Evolutionary conservation across 75 land plant species (phyloP), one percentile per base, ranked within the genome.

Genomic region (Pinus tabuliformis): DNA sequence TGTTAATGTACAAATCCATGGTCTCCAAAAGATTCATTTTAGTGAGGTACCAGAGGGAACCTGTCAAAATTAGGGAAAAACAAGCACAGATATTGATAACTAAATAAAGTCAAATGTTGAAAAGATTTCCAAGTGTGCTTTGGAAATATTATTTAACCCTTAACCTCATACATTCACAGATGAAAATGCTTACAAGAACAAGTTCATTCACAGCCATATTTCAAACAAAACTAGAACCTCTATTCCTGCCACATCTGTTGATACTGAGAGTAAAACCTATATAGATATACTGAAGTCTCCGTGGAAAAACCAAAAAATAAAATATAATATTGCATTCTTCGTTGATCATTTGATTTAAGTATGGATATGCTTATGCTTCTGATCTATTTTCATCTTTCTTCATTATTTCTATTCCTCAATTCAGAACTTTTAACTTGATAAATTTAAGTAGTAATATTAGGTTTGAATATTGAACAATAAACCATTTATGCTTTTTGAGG

Each of bases 151-250:
- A 5, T 33, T 17, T 30, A 36, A 64, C 28, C 65, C 65, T 63
- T 28, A 63, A 63, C 65, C 13, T 30, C 65, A 63, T 63, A 26
- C 17, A 63, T 28, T 63, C 17, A 63, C 5, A 26, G 65, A 28
- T 15, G 33, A 63, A 63, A 15, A 63, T 63, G 33, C 68, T 64
- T 33, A 33, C 68, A 64, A 64, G 17, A 33, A 64, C 68, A 64
- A 64, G 42, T 5, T 64, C 68, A 33, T 33, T 6, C 36, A 64
- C 39, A 64, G 39, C 18, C 18, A 30, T 33, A 33, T 20, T 33
- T 64, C 18, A 64, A 64, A 64, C 16, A 1, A 30, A 64, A 33
- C 5, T 33, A 64, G 68, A 6, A 33, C 6, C 68, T 62, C 20
- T 62, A 49, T 49, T 49, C 12, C 54, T 49, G 12, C 54, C 54